These are phyloP conservation scores for Penicillium sp. DNA, from an alignment of 2,329 filamentous ascomycete species.

Conservation along the genomic window DNA sequence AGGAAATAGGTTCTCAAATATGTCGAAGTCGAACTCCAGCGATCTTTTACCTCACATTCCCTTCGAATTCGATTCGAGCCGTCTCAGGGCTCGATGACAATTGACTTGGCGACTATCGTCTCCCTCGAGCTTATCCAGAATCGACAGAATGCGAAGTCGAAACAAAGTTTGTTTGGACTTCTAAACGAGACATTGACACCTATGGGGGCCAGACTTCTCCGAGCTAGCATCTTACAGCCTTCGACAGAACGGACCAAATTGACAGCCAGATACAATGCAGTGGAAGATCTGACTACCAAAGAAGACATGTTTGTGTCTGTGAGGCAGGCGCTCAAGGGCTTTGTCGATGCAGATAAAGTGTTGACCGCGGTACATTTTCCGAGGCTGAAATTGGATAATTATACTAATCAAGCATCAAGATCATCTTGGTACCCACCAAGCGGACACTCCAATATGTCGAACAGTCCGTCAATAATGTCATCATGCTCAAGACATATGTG, in stretches of 20 bases:
- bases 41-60: slow-evolving; percentile 73
- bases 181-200: slow-evolving; percentile 82
- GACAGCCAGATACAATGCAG: slow-evolving; percentile 70
- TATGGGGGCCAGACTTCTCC: slow-evolving; percentile 81
- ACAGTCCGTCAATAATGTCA: slow-evolving; percentile 79
- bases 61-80: slow-evolving; percentile 83
- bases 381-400: neutral
- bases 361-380: slow-evolving; percentile 63
- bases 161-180: slow-evolving; percentile 78
- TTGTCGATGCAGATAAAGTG: slow-evolving; percentile 76
- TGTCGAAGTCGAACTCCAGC: slow-evolving; percentile 66
- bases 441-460: slow-evolving; percentile 68
- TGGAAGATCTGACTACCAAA: slow-evolving; percentile 76
- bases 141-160: slow-evolving; percentile 71
- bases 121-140: slow-evolving; percentile 92
- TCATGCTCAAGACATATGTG: slow-evolving; percentile 82
- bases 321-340: slow-evolving; percentile 70
- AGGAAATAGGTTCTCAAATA: slow-evolving; percentile 70
- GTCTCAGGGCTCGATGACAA: slow-evolving; percentile 92
- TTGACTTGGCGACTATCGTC: slow-evolving; percentile 82
- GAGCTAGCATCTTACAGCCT: slow-evolving; percentile 85
- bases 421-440: slow-evolving; percentile 72
- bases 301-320: slow-evolving; percentile 82
- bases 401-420: slow-evolving; percentile 45
- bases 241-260: slow-evolving; percentile 71